These are phyloP conservation scores for Vitis rotundifolia DNA, from an alignment of 164 flowering plant species.

Conservation along the genomic window DNA sequence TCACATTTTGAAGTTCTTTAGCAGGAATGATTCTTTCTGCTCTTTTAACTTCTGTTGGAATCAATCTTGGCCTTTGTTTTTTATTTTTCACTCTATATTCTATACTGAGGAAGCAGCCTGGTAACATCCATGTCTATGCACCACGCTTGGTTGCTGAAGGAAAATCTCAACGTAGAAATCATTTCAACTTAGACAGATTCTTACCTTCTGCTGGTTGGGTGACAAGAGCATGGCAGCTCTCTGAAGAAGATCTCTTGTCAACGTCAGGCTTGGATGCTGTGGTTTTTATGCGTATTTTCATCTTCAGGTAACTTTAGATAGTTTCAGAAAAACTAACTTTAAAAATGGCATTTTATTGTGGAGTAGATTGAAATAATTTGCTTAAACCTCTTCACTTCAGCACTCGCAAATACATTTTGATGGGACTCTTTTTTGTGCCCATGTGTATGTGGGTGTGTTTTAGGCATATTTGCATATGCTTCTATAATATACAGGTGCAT, in stretches of 20 bases:
- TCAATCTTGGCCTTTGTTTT: conserved; percentile 79
- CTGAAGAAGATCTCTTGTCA: conserved; percentile 73
- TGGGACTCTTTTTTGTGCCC: not conserved
- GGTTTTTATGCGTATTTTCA: conserved; percentile 74
- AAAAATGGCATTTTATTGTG: not conserved
- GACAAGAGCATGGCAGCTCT: conserved; percentile 62
- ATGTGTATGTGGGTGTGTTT: not conserved
- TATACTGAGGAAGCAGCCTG: conserved; percentile 73
- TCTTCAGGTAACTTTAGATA: conserved; percentile 58
- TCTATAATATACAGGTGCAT: not conserved
- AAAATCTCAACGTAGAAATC: conserved; percentile 28
- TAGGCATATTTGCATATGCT: not conserved
- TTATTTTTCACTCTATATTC: conserved; percentile 77
- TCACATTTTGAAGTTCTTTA: not conserved
- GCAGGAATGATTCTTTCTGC: conserved; percentile 79
- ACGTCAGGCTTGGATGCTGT: conserved; percentile 78
- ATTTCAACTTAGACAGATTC: conserved; percentile 55
- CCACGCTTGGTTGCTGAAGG: conserved; percentile 73
- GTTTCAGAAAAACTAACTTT: not conserved
- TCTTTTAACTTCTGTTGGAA: conserved; percentile 87
- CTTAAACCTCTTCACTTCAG: not conserved
- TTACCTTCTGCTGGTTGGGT: conserved; percentile 89
- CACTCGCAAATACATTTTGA: too few relatives aligned
- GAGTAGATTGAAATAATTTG: not conserved
- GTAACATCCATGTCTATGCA: conserved; percentile 58